Base-by-base conservation (phyloP, 2,329 filamentous ascomycete genomes). In the Exophiala lecanii-corni region DNA sequence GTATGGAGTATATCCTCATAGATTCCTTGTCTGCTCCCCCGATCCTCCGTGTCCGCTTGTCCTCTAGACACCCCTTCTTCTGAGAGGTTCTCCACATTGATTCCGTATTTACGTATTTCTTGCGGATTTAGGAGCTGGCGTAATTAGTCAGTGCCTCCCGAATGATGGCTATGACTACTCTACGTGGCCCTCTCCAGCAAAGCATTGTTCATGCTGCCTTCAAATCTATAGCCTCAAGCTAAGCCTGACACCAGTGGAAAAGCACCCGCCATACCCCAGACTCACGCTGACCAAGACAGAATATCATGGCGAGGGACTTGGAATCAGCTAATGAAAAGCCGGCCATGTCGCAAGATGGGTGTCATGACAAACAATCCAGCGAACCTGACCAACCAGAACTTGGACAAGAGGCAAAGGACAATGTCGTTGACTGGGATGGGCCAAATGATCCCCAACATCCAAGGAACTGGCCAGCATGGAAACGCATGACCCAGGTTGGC, bases 341-440 rank as follows among this genome's bases (percentile, higher is more conserved):
- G 35, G 44, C 51, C 46, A 50, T 54, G 44, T 50, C 41, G 41
- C 45, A 54, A 43, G 46, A 51, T 48, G 39, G 45, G 46, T 39
- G 50, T 28, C 45, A 52, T 36, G 45, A 55, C 39, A 50, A 53
- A 51, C 50, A 50, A 47, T 50, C 48, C 45, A 54, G 47, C 47
- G 43, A 55, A 43, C 36, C 41, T 55, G 51, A 53, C 42, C 36
- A 51, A 51, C 43, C 46, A 48, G 35, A 47, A 51, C 53, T 46
- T 45, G 50, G 53, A 54, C 50, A 54, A 54, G 47, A 50, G 44
- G 41, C 47, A 45, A 41, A 56, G 43, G 51, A 48, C 43, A 49
- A 51, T 37, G 19, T 33, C 30, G 30, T 33, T 13, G 65, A 65
- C 36, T 69, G 64, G 57, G 49, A 59, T 46, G 56, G 55, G 13